A percentile compares a stretch with the other conserved stretches of the same genome.
Conservation (phyloP, 2,329 filamentous ascomycete species). For the Basipetospora chlamydospora region DNA sequence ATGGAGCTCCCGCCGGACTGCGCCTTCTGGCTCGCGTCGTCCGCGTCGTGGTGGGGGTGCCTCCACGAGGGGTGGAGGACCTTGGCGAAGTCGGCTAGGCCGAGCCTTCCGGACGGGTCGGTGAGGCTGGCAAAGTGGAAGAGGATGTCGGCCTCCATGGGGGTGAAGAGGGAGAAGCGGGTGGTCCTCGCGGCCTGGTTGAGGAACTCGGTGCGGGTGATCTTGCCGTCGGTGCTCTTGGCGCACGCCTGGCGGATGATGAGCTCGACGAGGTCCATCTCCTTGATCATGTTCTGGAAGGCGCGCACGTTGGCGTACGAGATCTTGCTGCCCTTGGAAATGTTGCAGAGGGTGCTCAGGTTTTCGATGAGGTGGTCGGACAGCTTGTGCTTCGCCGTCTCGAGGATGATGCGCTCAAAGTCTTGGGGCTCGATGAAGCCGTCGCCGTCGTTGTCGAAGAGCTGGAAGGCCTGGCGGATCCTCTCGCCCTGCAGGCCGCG, state of each 20-base stretch:
- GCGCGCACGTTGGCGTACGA: slow-evolving; percentile 95
- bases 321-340: slow-evolving; percentile 80
- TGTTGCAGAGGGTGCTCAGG: slow-evolving; percentile 86
- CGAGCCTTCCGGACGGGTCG: slow-evolving; percentile 71
- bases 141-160: slow-evolving; percentile 96
- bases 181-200: slow-evolving; percentile 86
- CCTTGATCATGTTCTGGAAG: slow-evolving; percentile 94
- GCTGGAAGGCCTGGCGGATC: slow-evolving; percentile 86
- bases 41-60: slow-evolving; percentile 36
- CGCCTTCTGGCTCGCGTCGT: slow-evolving; percentile 24
- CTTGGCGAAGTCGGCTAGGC: slow-evolving; percentile 77
- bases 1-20: slow-evolving; percentile 20
- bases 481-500: slow-evolving; percentile 91
- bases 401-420: slow-evolving; percentile 90
- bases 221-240: slow-evolving; percentile 79
- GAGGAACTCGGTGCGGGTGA: slow-evolving; percentile 84
- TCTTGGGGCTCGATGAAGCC: slow-evolving; percentile 92
- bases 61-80: slow-evolving; percentile 92
- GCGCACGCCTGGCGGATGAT: slow-evolving; percentile 76
- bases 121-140: slow-evolving; percentile 97
- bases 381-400: slow-evolving; percentile 89
- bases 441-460: slow-evolving; percentile 80
- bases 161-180: slow-evolving; percentile 89
- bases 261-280: slow-evolving; percentile 94
- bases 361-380: slow-evolving; percentile 91